Percentiles rank a stretch among this genome's conserved stretches.
These are phyloP conservation scores for Skeletonema marinoi DNA, from an alignment of 108 stramenopile genomes.

Conservation along the genomic window DNA sequence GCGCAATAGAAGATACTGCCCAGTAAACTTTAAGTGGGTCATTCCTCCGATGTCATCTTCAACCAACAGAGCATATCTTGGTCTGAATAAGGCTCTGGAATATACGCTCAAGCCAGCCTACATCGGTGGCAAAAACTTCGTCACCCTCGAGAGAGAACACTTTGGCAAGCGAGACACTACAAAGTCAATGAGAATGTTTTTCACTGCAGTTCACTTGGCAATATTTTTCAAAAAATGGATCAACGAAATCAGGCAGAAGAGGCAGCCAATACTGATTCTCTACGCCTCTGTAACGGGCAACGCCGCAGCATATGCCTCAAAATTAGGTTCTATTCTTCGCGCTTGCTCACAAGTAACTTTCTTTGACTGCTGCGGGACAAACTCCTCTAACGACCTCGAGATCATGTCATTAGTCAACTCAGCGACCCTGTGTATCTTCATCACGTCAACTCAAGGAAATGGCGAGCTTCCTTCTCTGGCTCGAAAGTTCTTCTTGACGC, in stretches of 20 bases:
- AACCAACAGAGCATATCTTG: conserved; percentile 18
- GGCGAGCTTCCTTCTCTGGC: conserved; percentile 20
- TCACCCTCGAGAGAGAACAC: conserved; percentile 1
- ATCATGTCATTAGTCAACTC: neutral
- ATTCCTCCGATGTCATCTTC: conserved; percentile 23
- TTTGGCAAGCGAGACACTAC: conserved; percentile 11
- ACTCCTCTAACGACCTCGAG: neutral
- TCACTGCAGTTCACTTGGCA: neutral
- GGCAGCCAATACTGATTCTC: conserved; percentile 4
- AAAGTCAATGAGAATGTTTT: neutral
- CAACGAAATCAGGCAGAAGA: neutral
- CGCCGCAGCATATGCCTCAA: conserved; percentile 10
- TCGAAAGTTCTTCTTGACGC: conserved; percentile 4
- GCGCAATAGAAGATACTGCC: conserved; percentile 10
- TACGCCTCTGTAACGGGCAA: conserved; percentile 13
- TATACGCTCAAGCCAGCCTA: conserved; percentile 31
- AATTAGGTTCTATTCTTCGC: conserved; percentile 3
- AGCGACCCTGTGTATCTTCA: conserved; percentile 2
- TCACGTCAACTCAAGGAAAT: conserved; percentile 11
- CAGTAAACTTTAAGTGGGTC: conserved; percentile 30
- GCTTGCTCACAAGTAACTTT: conserved; percentile 10
- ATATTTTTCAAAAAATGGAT: neutral
- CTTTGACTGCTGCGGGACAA: conserved; percentile 7
- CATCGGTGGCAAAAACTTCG: conserved; percentile 5
- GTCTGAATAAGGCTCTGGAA: conserved; percentile 25